Conservation (phyloP, 1,139 yeast species). For the Wickerhamomyces sp. region DNA sequence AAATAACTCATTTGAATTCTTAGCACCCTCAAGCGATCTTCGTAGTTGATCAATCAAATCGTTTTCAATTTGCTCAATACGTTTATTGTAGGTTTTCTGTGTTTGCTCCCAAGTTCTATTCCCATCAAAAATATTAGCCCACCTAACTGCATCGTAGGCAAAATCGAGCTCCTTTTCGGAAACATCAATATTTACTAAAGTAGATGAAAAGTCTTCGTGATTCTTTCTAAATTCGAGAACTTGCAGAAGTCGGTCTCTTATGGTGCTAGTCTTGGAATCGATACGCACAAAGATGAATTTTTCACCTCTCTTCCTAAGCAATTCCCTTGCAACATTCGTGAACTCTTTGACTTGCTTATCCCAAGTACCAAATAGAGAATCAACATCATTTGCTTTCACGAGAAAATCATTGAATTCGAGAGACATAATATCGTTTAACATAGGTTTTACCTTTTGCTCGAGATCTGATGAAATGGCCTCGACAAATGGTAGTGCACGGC, state of each 20-base stretch:
- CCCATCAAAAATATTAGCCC: constrained; percentile 35
- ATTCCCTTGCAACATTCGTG: constrained; percentile 62
- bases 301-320: constrained; percentile 70
- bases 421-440: constrained; percentile 33
- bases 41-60: constrained; percentile 39
- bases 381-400: constrained; percentile 21
- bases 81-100: constrained; percentile 37
- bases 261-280: constrained; percentile 39
- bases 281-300: constrained; percentile 65
- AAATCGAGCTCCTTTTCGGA: constrained; percentile 33
- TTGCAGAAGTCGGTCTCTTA: constrained; percentile 45
- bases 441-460: constrained; percentile 28
- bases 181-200: constrained; percentile 29
- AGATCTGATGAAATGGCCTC: constrained; percentile 56
- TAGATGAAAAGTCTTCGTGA: constrained; percentile 47
- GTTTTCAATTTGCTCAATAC: constrained; percentile 42
- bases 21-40: constrained; percentile 33
- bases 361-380: constrained; percentile 38
- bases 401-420: constrained; percentile 33
- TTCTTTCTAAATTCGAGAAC: constrained; percentile 44
- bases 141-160: constrained; percentile 38
- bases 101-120: constrained; percentile 35
- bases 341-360: constrained; percentile 52
- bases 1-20: constrained; percentile 46
- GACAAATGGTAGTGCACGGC: constrained; percentile 57